Evolutionary conservation across 305 asterid genomes (phyloP).

Genomic region (Fraxinus greggii): DNA sequence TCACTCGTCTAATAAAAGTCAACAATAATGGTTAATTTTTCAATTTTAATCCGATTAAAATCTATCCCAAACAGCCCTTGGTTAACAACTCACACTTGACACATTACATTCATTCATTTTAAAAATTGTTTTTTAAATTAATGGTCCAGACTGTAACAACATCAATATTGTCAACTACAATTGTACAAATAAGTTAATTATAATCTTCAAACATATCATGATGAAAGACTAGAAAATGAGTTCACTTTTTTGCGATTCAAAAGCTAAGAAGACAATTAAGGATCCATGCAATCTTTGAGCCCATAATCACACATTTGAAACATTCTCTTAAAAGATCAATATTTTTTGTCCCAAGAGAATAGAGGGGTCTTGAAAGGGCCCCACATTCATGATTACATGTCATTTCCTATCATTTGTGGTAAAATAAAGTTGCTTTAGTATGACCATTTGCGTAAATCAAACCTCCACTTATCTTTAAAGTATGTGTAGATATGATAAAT

Average conservation of each 20-base stretch:
- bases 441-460: conserved; percentile 25
- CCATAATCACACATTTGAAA: conserved; percentile 29
- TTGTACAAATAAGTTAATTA: no score
- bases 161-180: no score
- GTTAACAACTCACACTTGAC: no score
- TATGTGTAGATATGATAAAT: conserved; percentile 25
- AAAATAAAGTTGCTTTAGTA: conserved; percentile 44
- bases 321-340: background rate
- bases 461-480: conserved; percentile 31
- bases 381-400: conserved; percentile 44
- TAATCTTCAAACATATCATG: background rate
- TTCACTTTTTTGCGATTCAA: conserved; percentile 28
- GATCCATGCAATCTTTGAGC: conserved; percentile 23
- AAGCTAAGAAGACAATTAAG: conserved; percentile 22
- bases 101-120: no score
- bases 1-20: no score
- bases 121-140: no score
- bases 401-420: conserved; percentile 42
- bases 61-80: no score
- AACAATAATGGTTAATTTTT: no score
- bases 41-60: no score
- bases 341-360: background rate
- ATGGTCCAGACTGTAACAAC: no score
- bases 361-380: conserved; percentile 27
- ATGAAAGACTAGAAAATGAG: conserved; percentile 19